phyloP scores from a whole-genome alignment of 257 asterid species.

The Primulina tabacum region DNA sequence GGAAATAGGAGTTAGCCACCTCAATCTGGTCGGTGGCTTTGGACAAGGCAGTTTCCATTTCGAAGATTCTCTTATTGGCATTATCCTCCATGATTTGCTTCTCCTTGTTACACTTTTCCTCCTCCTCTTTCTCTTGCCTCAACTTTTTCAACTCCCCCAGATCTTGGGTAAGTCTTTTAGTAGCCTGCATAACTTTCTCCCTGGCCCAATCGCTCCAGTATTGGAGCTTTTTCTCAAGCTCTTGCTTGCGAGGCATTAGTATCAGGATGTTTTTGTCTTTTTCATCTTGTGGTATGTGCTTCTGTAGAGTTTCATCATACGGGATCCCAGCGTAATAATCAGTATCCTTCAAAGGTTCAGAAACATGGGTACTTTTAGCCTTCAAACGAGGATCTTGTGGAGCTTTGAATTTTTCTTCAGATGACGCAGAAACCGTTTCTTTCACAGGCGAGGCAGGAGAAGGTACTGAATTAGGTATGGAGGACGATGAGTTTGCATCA shows the following conservation, averaged over 20 bases:
- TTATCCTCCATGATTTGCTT: conserved; percentile 56
- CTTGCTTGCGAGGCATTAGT: conserved; percentile 40
- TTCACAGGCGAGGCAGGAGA: conserved; percentile 24
- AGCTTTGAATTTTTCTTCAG: conserved; percentile 30
- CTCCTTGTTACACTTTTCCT: conserved; percentile 31
- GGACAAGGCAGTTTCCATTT: conserved; percentile 57
- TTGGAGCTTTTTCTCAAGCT: conserved; percentile 47
- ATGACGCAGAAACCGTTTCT: conserved; percentile 34
- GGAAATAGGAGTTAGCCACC: conserved; percentile 33
- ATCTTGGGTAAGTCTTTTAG: conserved; percentile 58
- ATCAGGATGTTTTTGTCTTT: conserved; percentile 44
- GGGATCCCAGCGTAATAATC: conserved; percentile 49
- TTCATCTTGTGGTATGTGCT: conserved; percentile 45
- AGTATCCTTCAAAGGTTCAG: conserved; percentile 28
- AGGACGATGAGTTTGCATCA: conserved; percentile 29
- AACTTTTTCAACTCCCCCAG: conserved; percentile 57
- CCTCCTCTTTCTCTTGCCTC: conserved; percentile 68
- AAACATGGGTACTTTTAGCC: conserved; percentile 1
- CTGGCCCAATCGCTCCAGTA: conserved; percentile 69
- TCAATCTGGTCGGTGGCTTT: conserved; percentile 45
- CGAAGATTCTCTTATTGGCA: conserved; percentile 47
- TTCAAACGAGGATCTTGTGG: conserved; percentile 26
- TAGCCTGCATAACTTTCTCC: conserved; percentile 70
- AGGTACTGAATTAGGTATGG: conserved; percentile 25
- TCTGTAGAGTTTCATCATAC: conserved; percentile 47